phyloP scores from a whole-genome alignment of 1,139 yeast species.

The Kurtzmaniella quercitrusa region DNA sequence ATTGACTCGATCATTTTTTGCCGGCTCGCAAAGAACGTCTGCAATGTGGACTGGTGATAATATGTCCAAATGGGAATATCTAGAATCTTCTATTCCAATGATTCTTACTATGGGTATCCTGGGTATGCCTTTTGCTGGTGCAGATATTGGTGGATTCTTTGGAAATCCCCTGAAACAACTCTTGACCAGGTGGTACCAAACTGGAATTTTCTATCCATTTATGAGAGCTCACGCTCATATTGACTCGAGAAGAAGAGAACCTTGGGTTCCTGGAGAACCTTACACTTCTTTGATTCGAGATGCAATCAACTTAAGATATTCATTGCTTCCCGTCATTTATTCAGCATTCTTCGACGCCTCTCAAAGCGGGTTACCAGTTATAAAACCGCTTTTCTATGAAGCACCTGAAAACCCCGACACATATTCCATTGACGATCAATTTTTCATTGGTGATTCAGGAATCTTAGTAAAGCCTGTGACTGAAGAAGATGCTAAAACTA shows the following conservation, averaged over 20 bases:
- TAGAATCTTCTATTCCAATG: conserved; percentile 82
- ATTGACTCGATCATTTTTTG: conserved; percentile 79
- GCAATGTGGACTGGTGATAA: conserved; percentile 99
- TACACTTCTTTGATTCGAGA: conserved; percentile 63
- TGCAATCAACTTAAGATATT: conserved; percentile 69
- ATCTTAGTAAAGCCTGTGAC: conserved; percentile 81
- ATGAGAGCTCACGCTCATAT: conserved; percentile 96
- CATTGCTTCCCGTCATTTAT: conserved; percentile 72
- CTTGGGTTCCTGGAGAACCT: conserved; percentile 81
- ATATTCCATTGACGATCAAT: conserved; percentile 75
- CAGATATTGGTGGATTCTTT: conserved; percentile 96
- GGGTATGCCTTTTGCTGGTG: conserved; percentile 92
- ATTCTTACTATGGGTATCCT: conserved; percentile 72
- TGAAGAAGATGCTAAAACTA: conserved; percentile 42
- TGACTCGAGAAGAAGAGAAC: conserved; percentile 88
- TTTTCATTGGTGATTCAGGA: conserved; percentile 71
- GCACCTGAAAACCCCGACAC: conserved; percentile 47
- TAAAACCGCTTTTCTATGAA: conserved; percentile 73
- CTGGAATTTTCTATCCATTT: conserved; percentile 94
- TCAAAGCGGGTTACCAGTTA: conserved; percentile 59
- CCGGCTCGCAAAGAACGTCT: conserved; percentile 88
- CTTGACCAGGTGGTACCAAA: conserved; percentile 89
- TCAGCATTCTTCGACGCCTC: conserved; percentile 73
- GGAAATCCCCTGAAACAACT: conserved; percentile 83
- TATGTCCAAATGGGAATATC: conserved; percentile 86